Percentiles rank a stretch among this genome's conserved stretches.
Conservation (phyloP, 208 protist genomes). For the Wallacemonas sp. region DNA sequence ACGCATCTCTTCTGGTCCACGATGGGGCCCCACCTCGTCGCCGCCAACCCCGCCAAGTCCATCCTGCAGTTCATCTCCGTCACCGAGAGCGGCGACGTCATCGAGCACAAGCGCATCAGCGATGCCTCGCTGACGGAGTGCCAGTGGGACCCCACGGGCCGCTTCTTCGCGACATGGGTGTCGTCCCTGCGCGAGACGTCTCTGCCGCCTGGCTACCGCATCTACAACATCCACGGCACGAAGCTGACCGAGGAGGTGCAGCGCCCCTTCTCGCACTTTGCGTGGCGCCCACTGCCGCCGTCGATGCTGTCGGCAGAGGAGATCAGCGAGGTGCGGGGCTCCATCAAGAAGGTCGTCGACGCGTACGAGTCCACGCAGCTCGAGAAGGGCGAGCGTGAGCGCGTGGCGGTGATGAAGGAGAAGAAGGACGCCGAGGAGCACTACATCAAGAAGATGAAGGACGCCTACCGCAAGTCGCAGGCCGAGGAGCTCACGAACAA, state of each 20-base stretch:
- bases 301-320: constrained; percentile 61
- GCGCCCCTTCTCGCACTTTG: constrained; percentile 81
- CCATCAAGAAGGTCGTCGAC: constrained; percentile 57
- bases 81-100: constrained; percentile 61
- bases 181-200: constrained; percentile 61
- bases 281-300: constrained; percentile 86
- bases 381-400: constrained; percentile 42
- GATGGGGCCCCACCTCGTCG: constrained; percentile 60
- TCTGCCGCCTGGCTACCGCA: constrained; percentile 74
- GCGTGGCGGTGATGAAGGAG: constrained; percentile 35
- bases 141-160: constrained; percentile 91
- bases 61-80: constrained; percentile 82
- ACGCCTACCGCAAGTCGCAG: constrained; percentile 47
- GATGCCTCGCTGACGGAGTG: constrained; percentile 63
- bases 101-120: constrained; percentile 67
- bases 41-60: constrained; percentile 84
- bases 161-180: constrained; percentile 86
- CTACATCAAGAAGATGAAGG: constrained; percentile 79
- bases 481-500: constrained; percentile 51
- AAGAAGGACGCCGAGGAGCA: constrained; percentile 63
- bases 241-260: constrained; percentile 66
- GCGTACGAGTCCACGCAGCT: constrained; percentile 64
- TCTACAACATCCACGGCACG: constrained; percentile 80
- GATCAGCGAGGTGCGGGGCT: constrained; percentile 48
- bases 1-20: constrained; percentile 87